Conservation (phyloP, 805 yeast genomes). For the Pichia scutulata region DNA sequence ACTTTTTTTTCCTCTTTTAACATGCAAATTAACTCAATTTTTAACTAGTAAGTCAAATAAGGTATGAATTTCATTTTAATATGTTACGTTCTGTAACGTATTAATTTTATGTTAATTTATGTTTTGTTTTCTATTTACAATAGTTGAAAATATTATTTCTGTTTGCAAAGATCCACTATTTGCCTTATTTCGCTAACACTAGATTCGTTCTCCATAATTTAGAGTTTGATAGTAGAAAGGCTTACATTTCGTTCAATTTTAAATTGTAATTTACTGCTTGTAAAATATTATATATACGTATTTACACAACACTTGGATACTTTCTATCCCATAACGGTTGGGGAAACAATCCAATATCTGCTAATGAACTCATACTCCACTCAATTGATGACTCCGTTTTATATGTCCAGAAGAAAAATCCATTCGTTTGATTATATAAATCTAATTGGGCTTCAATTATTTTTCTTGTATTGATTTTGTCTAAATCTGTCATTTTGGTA, state of each 20-base stretch:
- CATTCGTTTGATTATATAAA: conserved; percentile 38
- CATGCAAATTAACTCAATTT: neutral
- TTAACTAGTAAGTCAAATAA: neutral
- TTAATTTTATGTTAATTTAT: neutral
- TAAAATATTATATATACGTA: too few species aligned
- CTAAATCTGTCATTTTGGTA: conserved; percentile 35
- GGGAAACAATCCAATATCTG: conserved; percentile 48
- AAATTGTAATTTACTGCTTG: neutral
- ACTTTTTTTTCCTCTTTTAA: neutral
- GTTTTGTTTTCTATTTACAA: neutral
- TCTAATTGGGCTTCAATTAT: conserved; percentile 57
- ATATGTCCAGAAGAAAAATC: conserved; percentile 69
- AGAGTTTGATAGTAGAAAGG: conserved; percentile 35
- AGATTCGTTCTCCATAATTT: conserved; percentile 25
- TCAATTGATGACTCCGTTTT: conserved; percentile 59
- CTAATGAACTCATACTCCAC: conserved; percentile 55
- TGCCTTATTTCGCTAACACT: conserved; percentile 35
- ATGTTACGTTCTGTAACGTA: neutral
- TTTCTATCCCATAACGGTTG: conserved; percentile 56
- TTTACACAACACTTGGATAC: conserved; percentile 52
- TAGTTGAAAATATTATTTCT: conserved; percentile 5
- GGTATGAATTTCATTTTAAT: neutral
- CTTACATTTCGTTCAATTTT: conserved; percentile 18
- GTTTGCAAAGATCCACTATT: conserved; percentile 16
- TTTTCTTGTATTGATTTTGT: conserved; percentile 40